A percentile compares a stretch with the other conserved stretches of the same genome.
Conservation (phyloP, 2,329 filamentous ascomycete genomes). For the Penicillium vulpinum region DNA sequence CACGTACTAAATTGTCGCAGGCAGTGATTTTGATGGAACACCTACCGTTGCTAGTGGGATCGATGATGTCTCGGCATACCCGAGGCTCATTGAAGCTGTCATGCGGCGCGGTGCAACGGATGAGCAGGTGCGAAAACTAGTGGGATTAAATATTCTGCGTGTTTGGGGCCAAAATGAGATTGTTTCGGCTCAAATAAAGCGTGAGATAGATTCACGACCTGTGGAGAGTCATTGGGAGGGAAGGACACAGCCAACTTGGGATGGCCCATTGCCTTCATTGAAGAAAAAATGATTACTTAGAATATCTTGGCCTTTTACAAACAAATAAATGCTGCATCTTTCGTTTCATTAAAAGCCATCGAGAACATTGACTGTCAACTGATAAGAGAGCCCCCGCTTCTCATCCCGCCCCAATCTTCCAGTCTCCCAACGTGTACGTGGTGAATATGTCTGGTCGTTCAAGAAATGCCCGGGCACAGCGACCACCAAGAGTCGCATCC, state of each 20-base stretch:
- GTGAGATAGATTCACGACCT: neutral
- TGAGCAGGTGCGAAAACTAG: neutral
- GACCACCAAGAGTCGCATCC: neutral
- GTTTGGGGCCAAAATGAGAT: neutral
- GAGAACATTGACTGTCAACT: too few species aligned
- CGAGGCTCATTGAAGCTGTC: neutral
- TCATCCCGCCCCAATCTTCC: neutral
- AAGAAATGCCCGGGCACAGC: neutral
- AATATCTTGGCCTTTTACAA: too few species aligned
- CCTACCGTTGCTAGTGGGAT: neutral
- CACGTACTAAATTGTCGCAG: neutral
- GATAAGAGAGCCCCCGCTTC: neutral
- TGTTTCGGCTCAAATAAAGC: neutral
- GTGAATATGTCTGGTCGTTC: neutral
- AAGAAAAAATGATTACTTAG: neutral
- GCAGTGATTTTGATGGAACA: neutral
- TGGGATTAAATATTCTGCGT: neutral
- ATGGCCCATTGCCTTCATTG: neutral
- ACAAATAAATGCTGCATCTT: neutral
- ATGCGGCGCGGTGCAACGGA: neutral
- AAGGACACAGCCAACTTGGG: neutral
- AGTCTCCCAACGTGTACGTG: neutral
- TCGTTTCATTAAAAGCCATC: too few species aligned
- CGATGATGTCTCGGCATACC: neutral
- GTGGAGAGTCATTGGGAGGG: neutral